These are phyloP conservation scores for Xerocomus amazonicus DNA, from an alignment of 1,284 basidiomycete species.

Conservation along the genomic window DNA sequence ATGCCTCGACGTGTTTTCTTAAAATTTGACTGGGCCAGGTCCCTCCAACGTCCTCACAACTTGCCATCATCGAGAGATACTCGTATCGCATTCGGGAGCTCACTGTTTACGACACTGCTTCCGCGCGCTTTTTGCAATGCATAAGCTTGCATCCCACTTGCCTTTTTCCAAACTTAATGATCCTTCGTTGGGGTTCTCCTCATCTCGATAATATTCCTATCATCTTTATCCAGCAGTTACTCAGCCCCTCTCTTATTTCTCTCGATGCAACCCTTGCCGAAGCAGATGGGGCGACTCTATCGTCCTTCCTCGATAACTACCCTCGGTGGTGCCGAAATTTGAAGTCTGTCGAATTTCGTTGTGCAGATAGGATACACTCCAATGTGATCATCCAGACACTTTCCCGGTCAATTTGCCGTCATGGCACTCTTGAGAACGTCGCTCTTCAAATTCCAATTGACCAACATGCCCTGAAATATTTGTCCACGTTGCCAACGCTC, in stretches of 20 bases:
- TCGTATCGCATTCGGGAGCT: slow-evolving; percentile 14
- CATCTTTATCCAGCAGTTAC: slow-evolving; percentile 14
- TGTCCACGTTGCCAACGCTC: slow-evolving; percentile 11
- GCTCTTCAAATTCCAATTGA: slow-evolving; percentile 1
- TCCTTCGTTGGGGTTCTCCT: slow-evolving; percentile 7
- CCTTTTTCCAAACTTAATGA: slow-evolving; percentile 13
- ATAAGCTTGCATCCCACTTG: slow-evolving; percentile 2
- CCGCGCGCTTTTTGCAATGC: slow-evolving; percentile 11
- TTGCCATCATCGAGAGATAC: slow-evolving; percentile 9
- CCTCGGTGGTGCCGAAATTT: slow-evolving; percentile 6
- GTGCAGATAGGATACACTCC: not conserved
- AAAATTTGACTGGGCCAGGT: slow-evolving; percentile 3
- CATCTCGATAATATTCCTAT: not conserved
- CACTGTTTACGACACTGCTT: slow-evolving; percentile 1
- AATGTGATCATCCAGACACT: not conserved
- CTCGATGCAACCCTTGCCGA: slow-evolving; percentile 7
- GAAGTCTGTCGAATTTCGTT: slow-evolving; percentile 7
- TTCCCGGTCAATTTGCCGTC: slow-evolving; percentile 9
- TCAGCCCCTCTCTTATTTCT: slow-evolving; percentile 12
- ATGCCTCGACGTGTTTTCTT: not conserved
- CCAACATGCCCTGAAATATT: slow-evolving; percentile 2
- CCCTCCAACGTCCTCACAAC: slow-evolving; percentile 13
- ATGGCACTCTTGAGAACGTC: not conserved
- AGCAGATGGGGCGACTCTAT: slow-evolving; percentile 6
- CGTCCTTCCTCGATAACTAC: slow-evolving; percentile 14